Base-by-base conservation (phyloP, 108 stramenopile species). In the Skeletonema tropicum region DNA sequence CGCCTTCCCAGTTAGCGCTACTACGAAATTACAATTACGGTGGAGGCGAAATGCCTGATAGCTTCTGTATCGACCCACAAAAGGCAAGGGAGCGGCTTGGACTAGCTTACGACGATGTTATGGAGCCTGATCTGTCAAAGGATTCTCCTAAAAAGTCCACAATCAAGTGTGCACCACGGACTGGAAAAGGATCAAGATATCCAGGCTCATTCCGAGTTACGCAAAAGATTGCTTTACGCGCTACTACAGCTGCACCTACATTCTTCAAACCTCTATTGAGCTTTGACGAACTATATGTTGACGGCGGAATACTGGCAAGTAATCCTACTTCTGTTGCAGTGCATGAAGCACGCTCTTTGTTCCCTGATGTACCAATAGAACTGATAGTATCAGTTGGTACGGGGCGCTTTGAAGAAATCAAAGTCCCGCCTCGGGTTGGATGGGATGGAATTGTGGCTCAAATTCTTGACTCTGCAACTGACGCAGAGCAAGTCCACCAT, bases 391-490 rank as follows among this genome's bases (percentile, higher is more conserved):
- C 86, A 4, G 91, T 23, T 1, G 52, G 52, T 0, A 55, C 52
- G 5, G 52, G 52, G 17, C 52, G 64, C 13, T 95, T 95, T 64
- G 48, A 68, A 32, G 94, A 95, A 68, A 63, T 73, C 49, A 95
- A 92, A 66, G 86, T 83, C 57, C 77, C 82, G 14, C 94, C 94
- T 6, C 74, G 87, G 5, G 87, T 95, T 70, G 94, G 94, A 57
- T 95, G 94, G 94, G 94, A 95, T 69, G 94, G 91, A 9, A 91
- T 95, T 61, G 91, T 95, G 69, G 88, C 86, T 64, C 94, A 95
- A 68, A 95, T 95, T 66, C 85, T 95, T 2, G 88, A 91, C 39
- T 89, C 87, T 60, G 94, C 94, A 23, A 86, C 85, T 12, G 94
- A 95, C 66, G 74, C 84, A n/a, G 93, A 94, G 70, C 70, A 71